Evolutionary conservation across 768 basidiomycete genomes (phyloP), one percentile per base, ranked within the genome.

Genomic region (Lactifluus rugatus): DNA sequence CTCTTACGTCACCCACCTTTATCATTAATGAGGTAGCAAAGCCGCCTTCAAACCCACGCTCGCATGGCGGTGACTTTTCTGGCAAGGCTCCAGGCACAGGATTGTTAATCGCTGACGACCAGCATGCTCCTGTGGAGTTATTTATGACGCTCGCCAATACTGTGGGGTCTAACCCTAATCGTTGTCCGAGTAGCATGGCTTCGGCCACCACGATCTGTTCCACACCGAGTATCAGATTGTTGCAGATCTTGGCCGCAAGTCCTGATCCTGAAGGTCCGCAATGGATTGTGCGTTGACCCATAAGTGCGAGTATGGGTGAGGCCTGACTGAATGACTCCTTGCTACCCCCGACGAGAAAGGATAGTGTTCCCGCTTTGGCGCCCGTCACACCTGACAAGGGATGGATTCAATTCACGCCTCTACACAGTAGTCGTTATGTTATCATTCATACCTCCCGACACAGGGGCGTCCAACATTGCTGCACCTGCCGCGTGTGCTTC

Each of bases 321-420:
- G 86, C 81, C 21, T 71, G 72, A 25, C 73, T 64, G 68, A 84
- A 92, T 19, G 81, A 76, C 11, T 73, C 66, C 37, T 80, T 71
- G 4, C 81, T 76, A 2, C 92, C 92, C 14, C 94, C 94, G 19
- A 94, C 89, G 49, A 98, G 85, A 76, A 98, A 96, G 4, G 92
- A 86, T 21, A 97, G 76, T 2, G 89, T 89, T 25, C 83, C 93
- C 16, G 88, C 89, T 68, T 84, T 84, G 10, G 94, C 94, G 31
- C 92, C 94, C 14, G 86, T 75, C 10, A 92, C 89, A 34, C 92
- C 87, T 90, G 61, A 7, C 36, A 44, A 50, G 13, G 31, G 41
- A 23, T 19, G 13, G 51, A 48, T 2, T 32, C 31, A 8, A 48
- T 16, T 21, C 25, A 34, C 21, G 13, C 7, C 23, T 11, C 39